These are phyloP conservation scores for Aspergillus steynii DNA, from an alignment of 495 filamentous ascomycete genomes.

Conservation along the genomic window DNA sequence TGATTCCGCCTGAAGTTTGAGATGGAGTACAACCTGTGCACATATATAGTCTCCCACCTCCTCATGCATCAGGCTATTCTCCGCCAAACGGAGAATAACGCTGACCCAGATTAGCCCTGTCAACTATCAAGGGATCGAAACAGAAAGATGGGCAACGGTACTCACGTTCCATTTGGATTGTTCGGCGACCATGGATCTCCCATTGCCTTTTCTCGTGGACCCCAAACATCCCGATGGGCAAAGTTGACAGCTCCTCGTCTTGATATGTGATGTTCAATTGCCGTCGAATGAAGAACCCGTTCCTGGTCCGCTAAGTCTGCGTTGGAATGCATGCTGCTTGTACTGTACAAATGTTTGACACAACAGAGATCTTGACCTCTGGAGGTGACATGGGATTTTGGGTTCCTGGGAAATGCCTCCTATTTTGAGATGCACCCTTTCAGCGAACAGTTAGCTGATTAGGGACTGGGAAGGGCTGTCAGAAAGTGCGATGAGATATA, in stretches of 20 bases:
- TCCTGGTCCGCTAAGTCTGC: neutral
- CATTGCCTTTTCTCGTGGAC: constrained; percentile 19
- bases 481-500: too few relatives aligned
- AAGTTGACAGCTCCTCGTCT: constrained; percentile 15
- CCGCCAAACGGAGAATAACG: constrained; percentile 17
- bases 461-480: too few relatives aligned
- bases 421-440: too few relatives aligned
- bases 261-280: constrained; percentile 8
- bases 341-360: too few relatives aligned
- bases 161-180: constrained; percentile 19
- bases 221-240: constrained; percentile 16
- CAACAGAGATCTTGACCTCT: too few relatives aligned
- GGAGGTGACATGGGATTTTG: too few relatives aligned
- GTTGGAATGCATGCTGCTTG: too few relatives aligned
- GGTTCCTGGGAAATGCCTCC: too few relatives aligned
- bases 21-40: neutral
- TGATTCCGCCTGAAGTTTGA: neutral
- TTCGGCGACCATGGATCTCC: constrained; percentile 17
- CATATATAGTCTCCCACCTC: constrained; percentile 15
- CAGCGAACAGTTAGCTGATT: too few relatives aligned
- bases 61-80: constrained; percentile 20
- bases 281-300: neutral
- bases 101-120: neutral
- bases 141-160: neutral
- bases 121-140: neutral